Base-by-base conservation (phyloP, 2,329 filamentous ascomycete species). In the Sphaceloma murrayae region DNA sequence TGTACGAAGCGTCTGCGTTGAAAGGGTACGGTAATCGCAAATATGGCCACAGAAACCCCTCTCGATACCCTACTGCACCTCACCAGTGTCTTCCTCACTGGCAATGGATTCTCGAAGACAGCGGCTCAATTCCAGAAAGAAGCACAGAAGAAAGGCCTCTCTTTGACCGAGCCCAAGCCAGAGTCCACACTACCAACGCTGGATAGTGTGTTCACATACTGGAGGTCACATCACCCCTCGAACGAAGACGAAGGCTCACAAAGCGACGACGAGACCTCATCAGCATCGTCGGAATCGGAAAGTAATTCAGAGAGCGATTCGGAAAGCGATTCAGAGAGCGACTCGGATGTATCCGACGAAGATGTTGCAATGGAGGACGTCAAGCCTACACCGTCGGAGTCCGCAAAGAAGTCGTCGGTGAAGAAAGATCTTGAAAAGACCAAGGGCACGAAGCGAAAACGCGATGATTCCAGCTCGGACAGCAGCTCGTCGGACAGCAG, bases 21-120 rank as follows among this genome's bases (percentile, higher is more conserved):
- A n/a, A n/a, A n/a, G n/a, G n/a, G n/a, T n/a, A n/a, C n/a, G n/a
- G n/a, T n/a, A n/a, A n/a, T n/a, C n/a, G n/a, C n/a, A n/a, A n/a
- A n/a, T n/a, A 45, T 45, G 42, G n/a, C 42, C 13, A 24, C 42
- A 29, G 30, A 34, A 32, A 17, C 30, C 11, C 16, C 42, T 14
- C 21, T 45, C 3, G 8, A 17, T 26, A 21, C 45, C 10, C 36
- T 51, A 3, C 44, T 51, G 4, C 46, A 40, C 39, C 42, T 51
- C 8, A 46, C 48, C 14, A 46, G 40, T 19, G 40, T 55, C 36
- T 58, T 59, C 48, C 49, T 62, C 34, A 49, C 54, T 24, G 51
- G 54, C 34, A 50, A 59, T 34, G 58, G 58, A 14, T 62, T 56
- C 49, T 49, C 49, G 17, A 57, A 59, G 48, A 56, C 58, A 2